phyloP scores from a whole-genome alignment of 148 eudicot genomes.

The Simmondsia chinensis region DNA sequence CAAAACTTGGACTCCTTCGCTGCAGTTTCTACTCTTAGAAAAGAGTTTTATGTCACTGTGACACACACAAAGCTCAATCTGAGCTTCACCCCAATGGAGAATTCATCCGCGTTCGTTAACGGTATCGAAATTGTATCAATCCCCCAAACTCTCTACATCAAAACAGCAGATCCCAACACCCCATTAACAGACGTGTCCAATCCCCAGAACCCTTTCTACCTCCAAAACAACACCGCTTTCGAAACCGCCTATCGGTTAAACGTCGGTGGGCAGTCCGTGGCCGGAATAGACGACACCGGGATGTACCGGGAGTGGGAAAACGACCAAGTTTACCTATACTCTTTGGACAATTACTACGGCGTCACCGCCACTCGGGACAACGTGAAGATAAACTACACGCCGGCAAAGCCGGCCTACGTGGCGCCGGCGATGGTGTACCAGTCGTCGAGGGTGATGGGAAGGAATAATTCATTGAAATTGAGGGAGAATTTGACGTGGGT shows the following conservation, averaged over 20 bases:
- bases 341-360: too few relatives aligned
- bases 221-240: slow-evolving; percentile 14
- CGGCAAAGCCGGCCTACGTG: slow-evolving; percentile 5
- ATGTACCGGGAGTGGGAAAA: slow-evolving; percentile 28
- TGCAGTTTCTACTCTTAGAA: slow-evolving; percentile 2
- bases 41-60: slow-evolving; percentile 15
- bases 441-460: slow-evolving; percentile 10
- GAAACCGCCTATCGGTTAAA: slow-evolving; percentile 27
- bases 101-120: slow-evolving; percentile 28
- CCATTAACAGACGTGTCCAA: not conserved
- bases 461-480: not conserved
- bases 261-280: slow-evolving; percentile 7
- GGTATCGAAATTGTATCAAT: slow-evolving; percentile 39
- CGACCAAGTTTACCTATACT: slow-evolving; percentile 6
- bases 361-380: too few relatives aligned
- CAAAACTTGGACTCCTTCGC: not conserved
- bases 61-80: slow-evolving; percentile 12
- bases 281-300: not conserved
- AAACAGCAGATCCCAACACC: not conserved
- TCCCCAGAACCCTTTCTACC: not conserved
- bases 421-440: slow-evolving; percentile 29
- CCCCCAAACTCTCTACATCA: slow-evolving; percentile 24
- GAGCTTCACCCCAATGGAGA: slow-evolving; percentile 21
- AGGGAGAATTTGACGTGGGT: slow-evolving; percentile 19
- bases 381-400: slow-evolving; percentile 2